These are phyloP conservation scores for Hsuehochloa calcarea DNA, from an alignment of 176 grass and related monocot species.

Conservation along the genomic window DNA sequence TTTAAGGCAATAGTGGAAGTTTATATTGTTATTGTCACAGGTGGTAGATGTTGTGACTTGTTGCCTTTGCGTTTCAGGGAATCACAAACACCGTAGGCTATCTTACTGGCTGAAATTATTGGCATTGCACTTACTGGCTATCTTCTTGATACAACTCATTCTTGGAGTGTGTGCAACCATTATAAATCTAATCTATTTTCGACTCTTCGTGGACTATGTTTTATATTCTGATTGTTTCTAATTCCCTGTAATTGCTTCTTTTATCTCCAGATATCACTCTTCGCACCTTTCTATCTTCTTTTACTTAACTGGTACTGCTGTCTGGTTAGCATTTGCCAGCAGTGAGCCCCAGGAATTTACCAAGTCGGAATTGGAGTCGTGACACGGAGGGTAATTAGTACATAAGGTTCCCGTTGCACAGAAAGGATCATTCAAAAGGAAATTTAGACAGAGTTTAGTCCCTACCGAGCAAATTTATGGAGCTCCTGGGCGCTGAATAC, in stretches of 20 bases:
- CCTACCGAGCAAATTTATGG: neutral
- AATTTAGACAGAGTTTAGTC: neutral
- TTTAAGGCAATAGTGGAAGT: neutral
- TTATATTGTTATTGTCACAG: neutral
- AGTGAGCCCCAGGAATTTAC: conserved; percentile 80
- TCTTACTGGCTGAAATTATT: conserved; percentile 81
- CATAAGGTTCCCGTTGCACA: neutral
- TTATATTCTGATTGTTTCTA: neutral
- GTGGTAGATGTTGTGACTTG: neutral
- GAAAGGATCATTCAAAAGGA: neutral
- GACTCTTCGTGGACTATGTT: neutral
- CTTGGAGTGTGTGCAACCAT: conserved; percentile 87
- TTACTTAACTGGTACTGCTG: conserved; percentile 80
- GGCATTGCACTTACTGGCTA: conserved; percentile 82
- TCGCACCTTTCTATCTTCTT: conserved; percentile 94
- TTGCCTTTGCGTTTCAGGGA: conserved; percentile 52
- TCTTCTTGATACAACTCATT: conserved; percentile 89
- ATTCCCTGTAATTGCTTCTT: neutral
- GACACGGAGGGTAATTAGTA: neutral
- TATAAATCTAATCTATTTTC: neutral
- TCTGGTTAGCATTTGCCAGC: conserved; percentile 87
- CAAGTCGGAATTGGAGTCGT: conserved; percentile 9
- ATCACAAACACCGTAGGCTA: conserved; percentile 95
- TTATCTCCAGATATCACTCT: conserved; percentile 76
- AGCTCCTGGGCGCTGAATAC: neutral